These are phyloP conservation scores for Monosporascus sp. DNA, from an alignment of 2,329 filamentous ascomycete genomes.

Conservation along the genomic window DNA sequence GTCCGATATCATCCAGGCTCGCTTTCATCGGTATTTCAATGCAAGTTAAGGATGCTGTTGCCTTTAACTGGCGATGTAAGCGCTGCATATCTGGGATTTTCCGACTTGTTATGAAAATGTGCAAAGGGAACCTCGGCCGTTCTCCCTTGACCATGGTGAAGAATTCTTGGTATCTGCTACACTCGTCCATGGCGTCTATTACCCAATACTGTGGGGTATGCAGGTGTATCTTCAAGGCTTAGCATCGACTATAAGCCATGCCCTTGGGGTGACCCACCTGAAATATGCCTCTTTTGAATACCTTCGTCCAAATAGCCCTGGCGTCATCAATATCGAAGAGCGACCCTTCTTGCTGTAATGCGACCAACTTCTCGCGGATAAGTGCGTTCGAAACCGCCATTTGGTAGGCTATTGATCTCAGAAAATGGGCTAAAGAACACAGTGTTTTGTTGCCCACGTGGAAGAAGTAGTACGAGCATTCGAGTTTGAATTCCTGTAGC, in stretches of 20 bases:
- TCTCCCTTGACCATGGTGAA: slow-evolving; percentile 18
- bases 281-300: slow-evolving; percentile 27
- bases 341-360: slow-evolving; percentile 15
- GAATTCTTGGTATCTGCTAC: slow-evolving; percentile 15
- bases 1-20: slow-evolving; percentile 19
- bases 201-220: slow-evolving; percentile 25
- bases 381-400: slow-evolving; percentile 22
- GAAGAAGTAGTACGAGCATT: slow-evolving; percentile 14
- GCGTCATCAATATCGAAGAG: slow-evolving; percentile 20
- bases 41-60: background rate
- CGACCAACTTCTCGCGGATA: slow-evolving; percentile 17
- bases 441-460: slow-evolving; percentile 9
- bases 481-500: slow-evolving; percentile 5
- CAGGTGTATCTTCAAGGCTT: slow-evolving; percentile 4
- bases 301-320: slow-evolving; percentile 25
- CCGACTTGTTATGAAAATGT: slow-evolving; percentile 24
- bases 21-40: slow-evolving; percentile 19
- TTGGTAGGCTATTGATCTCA: slow-evolving; percentile 26
- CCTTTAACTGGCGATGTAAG: slow-evolving; percentile 4
- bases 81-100: slow-evolving; percentile 15
- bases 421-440: slow-evolving; percentile 7
- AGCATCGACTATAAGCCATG: too few relatives aligned
- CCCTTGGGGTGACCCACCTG: slow-evolving; percentile 4
- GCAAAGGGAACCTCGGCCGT: slow-evolving; percentile 13
- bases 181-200: slow-evolving; percentile 31